Conservation (phyloP, 352 stramenopile genomes). For the Thalassiosira exigua region DNA sequence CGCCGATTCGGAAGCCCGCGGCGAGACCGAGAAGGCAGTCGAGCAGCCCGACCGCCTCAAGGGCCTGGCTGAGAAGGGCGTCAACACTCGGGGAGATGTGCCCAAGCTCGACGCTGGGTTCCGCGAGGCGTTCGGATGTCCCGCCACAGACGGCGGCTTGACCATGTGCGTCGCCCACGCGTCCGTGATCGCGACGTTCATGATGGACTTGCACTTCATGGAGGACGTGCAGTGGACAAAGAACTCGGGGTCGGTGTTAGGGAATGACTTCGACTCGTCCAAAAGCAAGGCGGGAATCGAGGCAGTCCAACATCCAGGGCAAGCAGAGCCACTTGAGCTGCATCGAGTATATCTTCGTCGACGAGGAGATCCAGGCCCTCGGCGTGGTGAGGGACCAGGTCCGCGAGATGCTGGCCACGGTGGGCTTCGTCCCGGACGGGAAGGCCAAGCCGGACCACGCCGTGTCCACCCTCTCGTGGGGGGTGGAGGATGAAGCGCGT, state of each 20-base stretch:
- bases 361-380: slow-evolving; percentile 87
- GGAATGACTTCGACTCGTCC: slow-evolving; percentile 89
- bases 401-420: slow-evolving; percentile 75
- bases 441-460: slow-evolving; percentile 93
- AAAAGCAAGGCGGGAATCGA: slow-evolving; percentile 75
- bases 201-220: slow-evolving; percentile 94
- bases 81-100: slow-evolving; percentile 86
- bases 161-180: slow-evolving; percentile 87
- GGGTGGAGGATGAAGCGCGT: slow-evolving; percentile 98
- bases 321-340: slow-evolving; percentile 89
- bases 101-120: slow-evolving; percentile 92
- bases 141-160: slow-evolving; percentile 88
- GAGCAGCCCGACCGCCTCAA: slow-evolving; percentile 91
- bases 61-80: slow-evolving; percentile 83
- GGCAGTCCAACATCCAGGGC: slow-evolving; percentile 89
- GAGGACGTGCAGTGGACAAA: slow-evolving; percentile 94
- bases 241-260: slow-evolving; percentile 83
- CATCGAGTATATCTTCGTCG: slow-evolving; percentile 91
- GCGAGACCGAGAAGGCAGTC: slow-evolving; percentile 93
- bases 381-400: neutral
- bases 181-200: slow-evolving; percentile 89
- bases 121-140: slow-evolving; percentile 91
- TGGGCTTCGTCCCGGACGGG: slow-evolving; percentile 95
- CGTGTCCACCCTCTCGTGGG: slow-evolving; percentile 92
- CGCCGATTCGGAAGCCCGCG: slow-evolving; percentile 96